Evolutionary conservation across 2,329 filamentous ascomycete species (phyloP), one percentile per base, ranked within the genome.

Genomic region (Ophiocordyceps sinensis): DNA sequence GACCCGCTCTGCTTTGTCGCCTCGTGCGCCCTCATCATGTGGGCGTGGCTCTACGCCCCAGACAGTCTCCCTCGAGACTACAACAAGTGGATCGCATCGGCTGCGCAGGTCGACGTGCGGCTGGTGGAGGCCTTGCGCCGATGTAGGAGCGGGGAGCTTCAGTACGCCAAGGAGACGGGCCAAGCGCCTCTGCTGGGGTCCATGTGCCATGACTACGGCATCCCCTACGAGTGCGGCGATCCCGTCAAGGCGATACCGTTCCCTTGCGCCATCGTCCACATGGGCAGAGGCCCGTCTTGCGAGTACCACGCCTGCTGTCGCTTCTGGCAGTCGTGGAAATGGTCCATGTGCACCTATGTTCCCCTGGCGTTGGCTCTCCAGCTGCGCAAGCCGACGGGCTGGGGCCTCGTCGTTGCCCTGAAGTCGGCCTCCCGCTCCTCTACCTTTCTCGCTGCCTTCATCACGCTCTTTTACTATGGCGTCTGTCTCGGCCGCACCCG

Each of bases 201-300:
- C 45, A 84, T 93, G 78, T 87, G 82, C 54, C 64, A 61, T 46
- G 82, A 91, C 49, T 81, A 82, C 58, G 63, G 64, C 28, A 75
- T 77, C 65, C 85, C 85, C 0, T 53, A 67, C n/a, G 62, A 64
- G 43, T 87, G 79, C 73, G 85, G 82, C 17, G 79, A 93, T 57
- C 85, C 85, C 1, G 67, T 70, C 15, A 66, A 68, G 42, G 73
- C 78, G 1, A 61, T 80, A 10, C 86, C 85, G 0, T 81, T 89
- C 44, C 85, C 85, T 1, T 94, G 86, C 60, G 79, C 86, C 56
- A 67, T 93, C 47, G 84, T 91, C 3, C 86, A 94, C 61, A 85
- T 86, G 77, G 82, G 82, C 41, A 71, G 69, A 46, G 82, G 84
- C 3, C 68, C 75, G 2, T 85, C 68, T 42, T 87, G 85, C 59